Evolutionary conservation across 768 basidiomycete species (phyloP).

Genomic region (Rhodotorula babjevae): DNA sequence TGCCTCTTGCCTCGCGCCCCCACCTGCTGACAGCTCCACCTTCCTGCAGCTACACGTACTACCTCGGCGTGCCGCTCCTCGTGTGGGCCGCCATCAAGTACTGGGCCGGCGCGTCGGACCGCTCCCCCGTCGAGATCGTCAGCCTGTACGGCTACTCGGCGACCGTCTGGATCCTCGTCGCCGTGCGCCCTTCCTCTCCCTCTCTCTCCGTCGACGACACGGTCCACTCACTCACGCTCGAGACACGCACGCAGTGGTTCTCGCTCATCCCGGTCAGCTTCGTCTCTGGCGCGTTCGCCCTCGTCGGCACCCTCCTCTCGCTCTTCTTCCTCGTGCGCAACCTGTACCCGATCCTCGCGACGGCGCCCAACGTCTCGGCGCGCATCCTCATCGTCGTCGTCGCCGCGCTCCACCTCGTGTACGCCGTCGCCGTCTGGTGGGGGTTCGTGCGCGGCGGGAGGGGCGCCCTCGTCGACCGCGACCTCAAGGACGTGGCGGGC

Average conservation of each 20-base stretch:
- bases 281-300: conserved; percentile 51
- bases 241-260: conserved; percentile 23
- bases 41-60: conserved; percentile 64
- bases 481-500: conserved; percentile 3
- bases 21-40: background rate
- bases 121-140: conserved; percentile 69
- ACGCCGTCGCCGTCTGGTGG: conserved; percentile 82
- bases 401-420: conserved; percentile 65
- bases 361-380: conserved; percentile 76
- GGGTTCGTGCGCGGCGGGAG: conserved; percentile 56
- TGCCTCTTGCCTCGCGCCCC: too few relatives aligned
- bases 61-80: conserved; percentile 69
- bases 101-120: conserved; percentile 73
- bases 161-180: conserved; percentile 83
- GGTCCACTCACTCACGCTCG: background rate
- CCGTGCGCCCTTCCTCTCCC: conserved; percentile 55
- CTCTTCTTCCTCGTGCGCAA: conserved; percentile 80
- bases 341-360: conserved; percentile 82
- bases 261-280: conserved; percentile 23
- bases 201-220: too few relatives aligned
- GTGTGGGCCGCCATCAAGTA: conserved; percentile 83
- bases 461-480: conserved; percentile 6
- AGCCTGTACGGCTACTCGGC: conserved; percentile 56
- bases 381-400: conserved; percentile 75
- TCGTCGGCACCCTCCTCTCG: conserved; percentile 68